Conservation (phyloP, 805 yeast genomes). For the Wickerhamomyces silvicola region DNA sequence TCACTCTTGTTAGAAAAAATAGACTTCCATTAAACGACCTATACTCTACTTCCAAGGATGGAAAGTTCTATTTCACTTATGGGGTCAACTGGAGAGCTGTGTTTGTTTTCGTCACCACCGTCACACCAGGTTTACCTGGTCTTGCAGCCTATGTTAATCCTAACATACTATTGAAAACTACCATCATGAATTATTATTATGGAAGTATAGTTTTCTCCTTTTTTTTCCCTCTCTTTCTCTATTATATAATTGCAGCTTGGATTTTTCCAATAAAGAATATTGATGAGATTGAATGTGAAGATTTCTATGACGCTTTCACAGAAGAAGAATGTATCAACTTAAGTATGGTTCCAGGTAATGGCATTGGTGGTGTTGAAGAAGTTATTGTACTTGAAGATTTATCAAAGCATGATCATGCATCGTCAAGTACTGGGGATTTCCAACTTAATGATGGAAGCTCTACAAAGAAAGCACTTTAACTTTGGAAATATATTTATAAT, state of each 20-base stretch:
- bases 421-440: too few relatives aligned
- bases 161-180: slow-evolving; percentile 14
- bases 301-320: slow-evolving; percentile 24
- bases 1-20: slow-evolving; percentile 26
- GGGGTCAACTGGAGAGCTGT: slow-evolving; percentile 28
- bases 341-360: slow-evolving; percentile 18
- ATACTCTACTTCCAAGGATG: slow-evolving; percentile 24
- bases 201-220: slow-evolving; percentile 27
- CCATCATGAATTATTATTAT: slow-evolving; percentile 23
- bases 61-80: slow-evolving; percentile 24
- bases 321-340: slow-evolving; percentile 20
- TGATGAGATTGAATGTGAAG: slow-evolving; percentile 16
- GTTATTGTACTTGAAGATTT: slow-evolving; percentile 5
- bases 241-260: slow-evolving; percentile 18
- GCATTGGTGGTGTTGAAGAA: slow-evolving; percentile 5
- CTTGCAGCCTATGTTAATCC: slow-evolving; percentile 26
- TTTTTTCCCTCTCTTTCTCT: slow-evolving; percentile 22
- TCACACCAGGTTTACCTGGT: slow-evolving; percentile 35
- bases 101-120: slow-evolving; percentile 22
- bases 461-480: too few relatives aligned
- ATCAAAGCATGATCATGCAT: neutral
- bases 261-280: slow-evolving; percentile 20
- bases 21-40: slow-evolving; percentile 28
- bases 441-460: too few relatives aligned
- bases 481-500: too few relatives aligned